Percentiles rank a stretch among this genome's conserved stretches.
phyloP scores from a whole-genome alignment of 371 early-diverging fungal species.

The Actinomucor elegans region DNA sequence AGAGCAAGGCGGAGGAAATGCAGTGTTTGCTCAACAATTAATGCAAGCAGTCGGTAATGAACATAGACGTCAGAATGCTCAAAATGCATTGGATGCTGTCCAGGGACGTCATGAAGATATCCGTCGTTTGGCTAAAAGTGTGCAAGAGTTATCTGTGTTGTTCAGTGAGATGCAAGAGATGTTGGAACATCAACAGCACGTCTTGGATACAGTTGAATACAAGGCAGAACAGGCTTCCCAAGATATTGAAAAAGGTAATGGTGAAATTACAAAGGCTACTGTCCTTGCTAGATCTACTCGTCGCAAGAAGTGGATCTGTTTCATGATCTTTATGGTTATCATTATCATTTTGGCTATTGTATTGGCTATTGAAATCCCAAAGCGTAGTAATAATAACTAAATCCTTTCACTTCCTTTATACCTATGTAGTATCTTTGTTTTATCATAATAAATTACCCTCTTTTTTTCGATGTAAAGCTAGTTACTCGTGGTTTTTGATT shows the following conservation, averaged over 20 bases:
- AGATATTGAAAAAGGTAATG: slow-evolving; percentile 36
- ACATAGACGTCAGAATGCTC: slow-evolving; percentile 42
- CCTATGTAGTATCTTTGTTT: slow-evolving; percentile 9
- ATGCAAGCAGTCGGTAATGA: slow-evolving; percentile 39
- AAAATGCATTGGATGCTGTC: slow-evolving; percentile 47
- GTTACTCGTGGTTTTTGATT: no score
- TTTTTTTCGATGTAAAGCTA: no score
- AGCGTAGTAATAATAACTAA: slow-evolving; percentile 3
- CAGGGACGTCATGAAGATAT: slow-evolving; percentile 55
- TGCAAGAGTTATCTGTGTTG: slow-evolving; percentile 41
- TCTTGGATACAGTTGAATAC: slow-evolving; percentile 41
- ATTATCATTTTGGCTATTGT: slow-evolving; percentile 47
- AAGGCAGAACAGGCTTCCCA: slow-evolving; percentile 33
- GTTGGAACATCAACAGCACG: slow-evolving; percentile 42
- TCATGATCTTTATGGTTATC: slow-evolving; percentile 41
- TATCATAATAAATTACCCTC: no score
- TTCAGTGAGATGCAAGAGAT: slow-evolving; percentile 50
- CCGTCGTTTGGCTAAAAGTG: slow-evolving; percentile 41
- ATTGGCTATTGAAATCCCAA: slow-evolving; percentile 17
- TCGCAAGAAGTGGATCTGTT: slow-evolving; percentile 53
- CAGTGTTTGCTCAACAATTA: slow-evolving; percentile 49
- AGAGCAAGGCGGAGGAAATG: slow-evolving; percentile 40
- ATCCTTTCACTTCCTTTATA: slow-evolving; percentile 2
- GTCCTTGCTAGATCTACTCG: slow-evolving; percentile 37
- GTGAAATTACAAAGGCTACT: slow-evolving; percentile 35